phyloP scores from a whole-genome alignment of 371 early-diverging fungal genomes.

The Mortierella sp. region DNA sequence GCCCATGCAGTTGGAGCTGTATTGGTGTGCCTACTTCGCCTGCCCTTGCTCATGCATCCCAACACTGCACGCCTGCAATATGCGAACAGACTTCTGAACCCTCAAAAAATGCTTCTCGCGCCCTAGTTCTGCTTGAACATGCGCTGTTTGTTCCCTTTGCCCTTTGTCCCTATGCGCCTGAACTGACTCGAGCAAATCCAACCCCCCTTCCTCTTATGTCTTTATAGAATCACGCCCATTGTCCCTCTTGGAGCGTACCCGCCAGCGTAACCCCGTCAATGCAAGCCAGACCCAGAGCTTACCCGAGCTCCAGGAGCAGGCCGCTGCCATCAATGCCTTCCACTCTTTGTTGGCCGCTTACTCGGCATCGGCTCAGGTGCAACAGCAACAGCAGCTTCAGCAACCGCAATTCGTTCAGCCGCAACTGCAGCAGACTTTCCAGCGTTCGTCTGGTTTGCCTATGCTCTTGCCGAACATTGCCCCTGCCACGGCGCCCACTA shows the following conservation, averaged over 20 bases:
- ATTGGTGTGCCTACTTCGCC: slow-evolving; percentile 1
- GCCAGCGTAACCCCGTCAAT: slow-evolving; percentile 47
- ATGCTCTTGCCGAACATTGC: slow-evolving; percentile 56
- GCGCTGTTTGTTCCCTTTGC: not conserved
- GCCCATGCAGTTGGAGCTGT: too few relatives aligned
- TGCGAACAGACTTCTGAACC: not conserved
- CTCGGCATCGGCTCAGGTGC: slow-evolving; percentile 48
- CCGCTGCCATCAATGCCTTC: slow-evolving; percentile 55
- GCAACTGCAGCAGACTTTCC: slow-evolving; percentile 37
- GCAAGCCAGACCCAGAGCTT: slow-evolving; percentile 21
- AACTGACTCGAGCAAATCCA: too few relatives aligned
- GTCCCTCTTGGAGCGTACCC: slow-evolving; percentile 53
- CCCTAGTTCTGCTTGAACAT: too few relatives aligned
- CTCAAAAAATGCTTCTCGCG: not conserved
- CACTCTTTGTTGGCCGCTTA: slow-evolving; percentile 55
- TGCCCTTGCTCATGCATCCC: too few relatives aligned
- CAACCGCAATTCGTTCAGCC: slow-evolving; percentile 55
- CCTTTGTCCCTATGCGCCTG: too few relatives aligned
- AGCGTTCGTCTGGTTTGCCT: slow-evolving; percentile 50
- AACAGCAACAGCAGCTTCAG: slow-evolving; percentile 55
- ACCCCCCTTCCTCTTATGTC: too few relatives aligned
- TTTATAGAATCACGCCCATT: slow-evolving; percentile 42
- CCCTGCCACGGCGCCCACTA: slow-evolving; percentile 59
- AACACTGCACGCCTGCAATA: not conserved
- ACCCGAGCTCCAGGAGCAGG: slow-evolving; percentile 53